Base-by-base conservation (phyloP, 345 rosid genomes). In the Brassica cretica region DNA sequence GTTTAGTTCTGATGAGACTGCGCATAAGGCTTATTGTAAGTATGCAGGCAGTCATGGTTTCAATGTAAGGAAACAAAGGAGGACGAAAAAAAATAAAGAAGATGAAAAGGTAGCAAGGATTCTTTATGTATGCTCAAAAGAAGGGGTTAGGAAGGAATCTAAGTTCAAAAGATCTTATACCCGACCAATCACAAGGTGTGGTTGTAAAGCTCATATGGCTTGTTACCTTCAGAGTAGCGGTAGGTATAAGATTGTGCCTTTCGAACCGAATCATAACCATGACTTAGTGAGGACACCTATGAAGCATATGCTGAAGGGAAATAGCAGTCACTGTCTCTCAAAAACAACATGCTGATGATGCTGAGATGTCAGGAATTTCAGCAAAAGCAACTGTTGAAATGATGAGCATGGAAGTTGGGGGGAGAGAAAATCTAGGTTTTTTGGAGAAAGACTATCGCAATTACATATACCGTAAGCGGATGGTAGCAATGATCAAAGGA, bases 301-400 rank as follows among this genome's bases (percentile, higher is more conserved):
- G 35, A 32, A 32, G 35, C 6, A 32, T 32, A 4, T 32, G 35
- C 35, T 32, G 35, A 32, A 32, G n/a, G 35, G 35, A 6, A 32
- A 32, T 5, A 32, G 35, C 35, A 32, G 35, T 32, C 35, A 32
- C 35, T 30, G 33, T 30, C 33, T 30, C 33, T 30, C 33, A 30
- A 41, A 24, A 66, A 33, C 19, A 21, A 41, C 56, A 66, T 41
- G 56, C 1, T 41, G 18, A 66, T 21, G 70, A 66, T 21, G 70
- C 35, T 0, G 35, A 67, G 32, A 67, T 67, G 71, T 44, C 58
- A 24, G 35, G 21, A 24, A 67, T 67, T 67, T 67, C 58, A 12
- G 35, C 56, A 67, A 67, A 67, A 24, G 58, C 71, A 67, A 67
- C 35, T 1, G 8, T 67, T 67, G 21, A 67, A 46, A 67, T 67